These are phyloP conservation scores for Rhizophagus prolifer DNA, from an alignment of 192 early-diverging fungal species.

Conservation along the genomic window DNA sequence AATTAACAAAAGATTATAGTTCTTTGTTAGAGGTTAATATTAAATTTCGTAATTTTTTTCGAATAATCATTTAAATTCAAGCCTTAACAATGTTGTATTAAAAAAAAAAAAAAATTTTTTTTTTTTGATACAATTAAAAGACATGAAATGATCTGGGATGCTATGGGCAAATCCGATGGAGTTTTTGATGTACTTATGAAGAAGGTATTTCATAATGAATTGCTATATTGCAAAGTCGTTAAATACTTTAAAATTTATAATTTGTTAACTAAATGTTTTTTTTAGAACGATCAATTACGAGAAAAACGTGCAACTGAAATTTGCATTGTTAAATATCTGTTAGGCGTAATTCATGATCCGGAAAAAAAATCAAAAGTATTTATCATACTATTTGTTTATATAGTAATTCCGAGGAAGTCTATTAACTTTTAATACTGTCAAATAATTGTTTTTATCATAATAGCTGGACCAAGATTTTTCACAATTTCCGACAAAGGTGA, in stretches of 20 bases:
- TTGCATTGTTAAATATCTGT: constrained; percentile 28
- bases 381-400: not conserved
- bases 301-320: constrained; percentile 29
- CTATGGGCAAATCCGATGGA: constrained; percentile 35
- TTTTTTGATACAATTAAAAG: constrained; percentile 50
- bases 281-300: constrained; percentile 11
- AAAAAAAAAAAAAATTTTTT: not conserved
- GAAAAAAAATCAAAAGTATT: constrained; percentile 11
- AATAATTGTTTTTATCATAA: not conserved
- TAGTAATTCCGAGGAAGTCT: not conserved
- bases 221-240: not conserved
- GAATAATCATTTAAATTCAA: not conserved
- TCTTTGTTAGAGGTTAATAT: constrained; percentile 45
- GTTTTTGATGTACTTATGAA: constrained; percentile 23
- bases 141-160: constrained; percentile 51
- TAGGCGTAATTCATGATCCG: not conserved
- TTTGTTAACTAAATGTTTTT: no score
- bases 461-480: constrained; percentile 5
- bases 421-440: not conserved
- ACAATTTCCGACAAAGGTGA: not conserved
- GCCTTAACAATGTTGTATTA: not conserved
- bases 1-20: constrained; percentile 48
- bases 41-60: not conserved
- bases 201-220: constrained; percentile 20
- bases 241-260: no score